Evolutionary conservation across 768 basidiomycete genomes (phyloP).

Genomic region (Suillus subaureus): DNA sequence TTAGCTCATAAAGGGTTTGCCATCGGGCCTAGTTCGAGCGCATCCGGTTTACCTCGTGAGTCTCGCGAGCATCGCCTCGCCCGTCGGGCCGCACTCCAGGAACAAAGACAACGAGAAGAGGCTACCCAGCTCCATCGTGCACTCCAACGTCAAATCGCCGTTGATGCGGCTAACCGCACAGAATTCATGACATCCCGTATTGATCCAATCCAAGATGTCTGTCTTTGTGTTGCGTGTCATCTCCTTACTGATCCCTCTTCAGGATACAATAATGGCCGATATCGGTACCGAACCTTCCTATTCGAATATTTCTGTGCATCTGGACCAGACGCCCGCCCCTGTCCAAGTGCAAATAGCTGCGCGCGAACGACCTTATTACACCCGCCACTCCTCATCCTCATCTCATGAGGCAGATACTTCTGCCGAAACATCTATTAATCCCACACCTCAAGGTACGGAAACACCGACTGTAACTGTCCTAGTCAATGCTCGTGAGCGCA

Average conservation of each 20-base stretch:
- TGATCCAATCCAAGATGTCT: constrained; percentile 26
- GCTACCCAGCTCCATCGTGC: constrained; percentile 60
- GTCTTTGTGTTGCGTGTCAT: constrained; percentile 1
- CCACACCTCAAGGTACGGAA: constrained; percentile 59
- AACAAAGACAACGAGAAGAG: constrained; percentile 62
- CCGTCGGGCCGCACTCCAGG: constrained; percentile 55
- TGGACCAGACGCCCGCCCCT: constrained; percentile 23
- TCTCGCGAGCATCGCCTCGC: constrained; percentile 72
- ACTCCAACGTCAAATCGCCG: constrained; percentile 52
- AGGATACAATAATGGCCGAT: constrained; percentile 40
- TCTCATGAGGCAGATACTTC: constrained; percentile 59
- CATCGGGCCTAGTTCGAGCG: constrained; percentile 77
- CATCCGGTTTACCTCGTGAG: constrained; percentile 74
- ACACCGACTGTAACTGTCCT: constrained; percentile 65
- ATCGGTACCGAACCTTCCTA: constrained; percentile 17
- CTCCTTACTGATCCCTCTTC: constrained; percentile 5
- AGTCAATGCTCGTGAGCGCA: constrained; percentile 65
- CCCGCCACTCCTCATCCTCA: constrained; percentile 22
- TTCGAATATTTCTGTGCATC: constrained; percentile 25
- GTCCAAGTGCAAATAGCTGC: constrained; percentile 23
- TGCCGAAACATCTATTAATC: constrained; percentile 59
- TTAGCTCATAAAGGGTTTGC: constrained; percentile 85
- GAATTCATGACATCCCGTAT: constrained; percentile 12
- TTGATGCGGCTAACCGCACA: constrained; percentile 28
- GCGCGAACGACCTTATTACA: constrained; percentile 20